Evolutionary conservation across 2,329 filamentous ascomycete genomes (phyloP).

Genomic region (Aspergillus melleus): DNA sequence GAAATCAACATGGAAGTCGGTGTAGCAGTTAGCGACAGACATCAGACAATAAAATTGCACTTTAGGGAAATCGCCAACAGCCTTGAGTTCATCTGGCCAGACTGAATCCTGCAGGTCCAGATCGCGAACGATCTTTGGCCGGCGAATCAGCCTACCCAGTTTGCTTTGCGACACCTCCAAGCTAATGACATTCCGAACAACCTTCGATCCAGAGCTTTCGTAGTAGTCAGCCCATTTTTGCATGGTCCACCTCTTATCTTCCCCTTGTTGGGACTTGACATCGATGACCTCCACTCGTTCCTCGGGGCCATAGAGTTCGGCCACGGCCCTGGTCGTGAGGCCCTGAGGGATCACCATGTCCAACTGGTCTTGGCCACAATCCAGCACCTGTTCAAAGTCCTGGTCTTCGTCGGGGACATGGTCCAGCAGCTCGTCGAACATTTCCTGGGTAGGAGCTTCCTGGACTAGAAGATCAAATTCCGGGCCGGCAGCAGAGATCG

Average conservation of each 20-base stretch:
- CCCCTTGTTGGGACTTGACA: conserved; percentile 67
- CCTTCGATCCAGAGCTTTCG: conserved; percentile 58
- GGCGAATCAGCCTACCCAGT: conserved; percentile 61
- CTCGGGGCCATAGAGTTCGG: conserved; percentile 63
- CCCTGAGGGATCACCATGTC: conserved; percentile 68
- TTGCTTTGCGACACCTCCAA: conserved; percentile 66
- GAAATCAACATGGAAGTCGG: conserved; percentile 72
- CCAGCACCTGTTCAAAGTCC: conserved; percentile 47
- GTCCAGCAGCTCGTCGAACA: conserved; percentile 41
- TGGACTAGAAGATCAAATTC: conserved; percentile 31
- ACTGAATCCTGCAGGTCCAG: conserved; percentile 56
- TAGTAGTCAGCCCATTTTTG: conserved; percentile 69
- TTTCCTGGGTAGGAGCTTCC: conserved; percentile 39
- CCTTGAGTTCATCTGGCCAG: conserved; percentile 52
- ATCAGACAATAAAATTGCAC: conserved; percentile 70
- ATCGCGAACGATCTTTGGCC: conserved; percentile 65
- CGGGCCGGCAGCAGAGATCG: conserved; percentile 26
- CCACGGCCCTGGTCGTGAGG: conserved; percentile 63
- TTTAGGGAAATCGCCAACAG: conserved; percentile 59
- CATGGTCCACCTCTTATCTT: conserved; percentile 65
- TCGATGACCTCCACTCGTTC: conserved; percentile 67
- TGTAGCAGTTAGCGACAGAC: conserved; percentile 71
- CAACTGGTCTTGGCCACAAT: conserved; percentile 64
- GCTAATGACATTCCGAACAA: conserved; percentile 68
- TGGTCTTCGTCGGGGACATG: conserved; percentile 28